Evolutionary conservation across 306 rosid species (phyloP).

Genomic region (Quercus variabilis): DNA sequence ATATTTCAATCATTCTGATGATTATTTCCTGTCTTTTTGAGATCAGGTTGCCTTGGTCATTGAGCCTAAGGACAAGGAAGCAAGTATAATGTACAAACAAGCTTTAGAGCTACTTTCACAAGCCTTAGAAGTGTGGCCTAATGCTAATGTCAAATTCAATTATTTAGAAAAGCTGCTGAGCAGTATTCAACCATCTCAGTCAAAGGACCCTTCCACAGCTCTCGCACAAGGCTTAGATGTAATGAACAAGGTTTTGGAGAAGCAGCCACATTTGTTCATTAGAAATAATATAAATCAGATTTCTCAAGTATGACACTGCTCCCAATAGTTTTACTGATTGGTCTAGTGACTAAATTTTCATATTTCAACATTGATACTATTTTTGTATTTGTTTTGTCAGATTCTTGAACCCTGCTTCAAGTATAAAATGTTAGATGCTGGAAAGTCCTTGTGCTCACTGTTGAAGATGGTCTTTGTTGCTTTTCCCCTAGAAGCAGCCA

Average conservation of each 20-base stretch:
- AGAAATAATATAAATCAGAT: conserved; percentile 91
- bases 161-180: conserved; percentile 93
- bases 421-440: conserved; percentile 87
- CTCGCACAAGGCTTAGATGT: conserved; percentile 99
- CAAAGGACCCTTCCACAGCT: conserved; percentile 98
- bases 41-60: conserved; percentile 94
- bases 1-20: neutral
- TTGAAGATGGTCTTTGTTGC: conserved; percentile 94
- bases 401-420: conserved; percentile 98
- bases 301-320: conserved; percentile 69
- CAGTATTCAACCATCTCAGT: conserved; percentile 95
- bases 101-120: conserved; percentile 95
- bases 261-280: conserved; percentile 94
- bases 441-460: conserved; percentile 91
- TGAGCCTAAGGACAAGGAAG: conserved; percentile 99
- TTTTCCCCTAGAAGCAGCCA: conserved; percentile 80
- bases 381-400: conserved; percentile 38
- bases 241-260: conserved; percentile 97
- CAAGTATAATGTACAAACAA: conserved; percentile 89
- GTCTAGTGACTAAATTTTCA: neutral
- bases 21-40: conserved; percentile 13
- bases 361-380: conserved; percentile 4
- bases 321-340: conserved; percentile 9
- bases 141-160: conserved; percentile 93
- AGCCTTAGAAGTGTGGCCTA: conserved; percentile 99